Evolutionary conservation across 495 filamentous ascomycete genomes (phyloP), one percentile per base, ranked within the genome.

Genomic region (Penicillium odoratum): DNA sequence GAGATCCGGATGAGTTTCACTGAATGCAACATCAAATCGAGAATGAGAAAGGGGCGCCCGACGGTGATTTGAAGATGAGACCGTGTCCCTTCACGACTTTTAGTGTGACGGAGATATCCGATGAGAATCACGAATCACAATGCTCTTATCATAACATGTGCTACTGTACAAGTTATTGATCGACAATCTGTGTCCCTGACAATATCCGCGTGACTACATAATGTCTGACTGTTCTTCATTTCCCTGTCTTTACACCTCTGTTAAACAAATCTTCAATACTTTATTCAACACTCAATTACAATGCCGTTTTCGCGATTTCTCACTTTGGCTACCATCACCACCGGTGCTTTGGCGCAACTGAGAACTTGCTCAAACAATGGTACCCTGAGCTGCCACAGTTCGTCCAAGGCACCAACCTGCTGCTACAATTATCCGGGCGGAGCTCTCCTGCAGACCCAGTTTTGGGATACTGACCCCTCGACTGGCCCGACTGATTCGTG

Each of bases 361-460:
- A 48, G 65, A 36, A 59, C 68, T 25, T 77, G 74, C 59, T 53
- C 57, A 58, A 61, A 52, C 46, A 58, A 67, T 62, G 67, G 51
- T 33, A 62, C 65, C 11, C 59, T 74, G 42, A 78, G 75, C 64
- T 78, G 77, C 59, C 68, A 73, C 7, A 73, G 68, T 59, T 71
- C 67, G 15, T 65, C 67, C 36, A 61, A 67, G 55, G 48, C 71
- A n/a, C 74, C 85, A 56, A 80, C 80, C 18, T 93, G 91, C 76
- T 94, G 90, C 76, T 90, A 87, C 71, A 87, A 91, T 56, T 73
- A 81, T 49, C 88, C 88, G 0, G 88, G 89, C 26, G 90, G 91
- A 7, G 80, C 87, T 48, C 70, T 93, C 28, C 74, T 93, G 40
- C 81, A 84, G 65, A 90, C 90, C 15, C 90, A 93, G 61, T 92